phyloP scores from a whole-genome alignment of 2,329 filamentous ascomycete species.

The Botrytis elliptica region DNA sequence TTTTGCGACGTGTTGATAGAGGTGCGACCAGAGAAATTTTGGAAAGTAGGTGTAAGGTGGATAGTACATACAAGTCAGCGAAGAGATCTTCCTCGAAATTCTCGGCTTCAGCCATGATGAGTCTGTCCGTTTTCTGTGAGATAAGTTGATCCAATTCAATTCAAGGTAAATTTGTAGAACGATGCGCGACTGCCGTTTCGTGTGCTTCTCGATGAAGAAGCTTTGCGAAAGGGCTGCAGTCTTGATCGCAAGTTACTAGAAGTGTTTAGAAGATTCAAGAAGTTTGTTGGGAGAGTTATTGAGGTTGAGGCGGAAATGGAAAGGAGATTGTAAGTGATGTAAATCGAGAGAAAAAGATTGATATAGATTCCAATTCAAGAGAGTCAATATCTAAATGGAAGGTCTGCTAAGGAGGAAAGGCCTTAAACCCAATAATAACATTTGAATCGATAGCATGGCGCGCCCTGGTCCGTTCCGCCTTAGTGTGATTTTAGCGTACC shows the following conservation, averaged over 20 bases:
- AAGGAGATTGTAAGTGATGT: neutral
- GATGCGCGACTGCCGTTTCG: neutral
- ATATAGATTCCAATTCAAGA: slow-evolving; percentile 2
- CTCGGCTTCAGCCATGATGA: slow-evolving; percentile 73
- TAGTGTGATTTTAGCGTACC: slow-evolving; percentile 9
- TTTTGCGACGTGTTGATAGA: neutral
- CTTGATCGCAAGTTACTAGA: neutral
- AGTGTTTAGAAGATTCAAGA: neutral
- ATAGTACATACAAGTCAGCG: slow-evolving; percentile 76
- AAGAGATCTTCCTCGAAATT: slow-evolving; percentile 93
- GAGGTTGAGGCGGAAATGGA: neutral
- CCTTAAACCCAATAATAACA: neutral
- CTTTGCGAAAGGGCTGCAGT: slow-evolving; percentile 4
- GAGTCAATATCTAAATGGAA: neutral
- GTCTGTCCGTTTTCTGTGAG: neutral
- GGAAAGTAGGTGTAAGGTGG: neutral
- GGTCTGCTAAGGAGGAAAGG: neutral
- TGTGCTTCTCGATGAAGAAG: neutral
- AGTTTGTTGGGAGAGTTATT: neutral
- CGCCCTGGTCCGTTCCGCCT: slow-evolving; percentile 5
- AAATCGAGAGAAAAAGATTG: neutral
- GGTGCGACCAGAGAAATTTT: neutral
- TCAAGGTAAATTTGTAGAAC: neutral
- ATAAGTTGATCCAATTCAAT: slow-evolving; percentile 6
- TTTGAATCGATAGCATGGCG: slow-evolving; percentile 3